phyloP scores from a whole-genome alignment of 768 basidiomycete genomes.

The Kwoniella sp. region DNA sequence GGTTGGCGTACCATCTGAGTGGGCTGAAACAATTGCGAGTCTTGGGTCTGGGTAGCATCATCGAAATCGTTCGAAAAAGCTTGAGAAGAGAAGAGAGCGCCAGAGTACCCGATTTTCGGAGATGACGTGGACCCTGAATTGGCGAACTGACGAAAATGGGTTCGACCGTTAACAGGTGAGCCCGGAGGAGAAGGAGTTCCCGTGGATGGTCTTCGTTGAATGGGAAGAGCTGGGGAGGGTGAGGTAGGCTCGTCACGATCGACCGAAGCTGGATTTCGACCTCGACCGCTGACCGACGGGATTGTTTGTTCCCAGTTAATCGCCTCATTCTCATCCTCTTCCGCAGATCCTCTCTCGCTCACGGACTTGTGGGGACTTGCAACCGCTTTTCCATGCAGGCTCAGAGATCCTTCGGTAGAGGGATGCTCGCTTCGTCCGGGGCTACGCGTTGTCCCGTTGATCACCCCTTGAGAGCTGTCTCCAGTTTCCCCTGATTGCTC shows the following conservation, averaged over 20 bases:
- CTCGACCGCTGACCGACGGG: not conserved
- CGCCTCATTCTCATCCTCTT: slow-evolving; percentile 11
- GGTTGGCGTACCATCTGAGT: slow-evolving; percentile 12
- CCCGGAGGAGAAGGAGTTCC: not conserved
- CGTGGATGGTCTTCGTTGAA: not conserved
- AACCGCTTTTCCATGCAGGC: not conserved
- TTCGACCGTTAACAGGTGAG: not conserved
- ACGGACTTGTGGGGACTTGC: not conserved
- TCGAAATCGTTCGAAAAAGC: not conserved
- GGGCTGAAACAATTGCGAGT: slow-evolving; percentile 11
- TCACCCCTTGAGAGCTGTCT: not conserved
- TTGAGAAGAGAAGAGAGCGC: slow-evolving; percentile 18
- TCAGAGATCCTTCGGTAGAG: no score
- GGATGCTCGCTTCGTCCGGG: no score
- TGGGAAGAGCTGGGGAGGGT: not conserved
- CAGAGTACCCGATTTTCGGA: not conserved
- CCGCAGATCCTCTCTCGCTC: not conserved
- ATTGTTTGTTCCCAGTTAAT: slow-evolving; percentile 15
- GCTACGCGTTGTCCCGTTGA: not conserved
- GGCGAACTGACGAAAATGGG: not conserved
- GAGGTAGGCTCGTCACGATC: not conserved
- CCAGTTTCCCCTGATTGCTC: no score
- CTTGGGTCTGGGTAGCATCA: slow-evolving; percentile 7
- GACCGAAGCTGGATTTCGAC: not conserved
- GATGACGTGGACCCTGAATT: slow-evolving; percentile 6